Percentiles rank a stretch among this genome's conserved stretches.
Conservation (phyloP, 164 flowering plant species). For the Nymphaea colorata region DNA sequence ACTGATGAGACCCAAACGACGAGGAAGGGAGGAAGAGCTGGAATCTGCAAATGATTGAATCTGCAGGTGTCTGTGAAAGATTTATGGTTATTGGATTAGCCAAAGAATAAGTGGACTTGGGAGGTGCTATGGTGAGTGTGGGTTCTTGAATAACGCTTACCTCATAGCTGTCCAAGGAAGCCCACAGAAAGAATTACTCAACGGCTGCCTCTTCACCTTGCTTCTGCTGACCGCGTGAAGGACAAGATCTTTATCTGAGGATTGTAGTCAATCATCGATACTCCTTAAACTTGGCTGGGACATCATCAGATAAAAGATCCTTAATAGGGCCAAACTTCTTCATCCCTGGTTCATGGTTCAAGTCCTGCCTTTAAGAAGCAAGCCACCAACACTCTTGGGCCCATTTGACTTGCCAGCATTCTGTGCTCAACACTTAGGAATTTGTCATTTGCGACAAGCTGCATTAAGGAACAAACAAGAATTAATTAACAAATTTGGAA, state of each 20-base stretch:
- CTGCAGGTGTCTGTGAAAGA: too few relatives aligned
- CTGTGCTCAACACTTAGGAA: conserved; percentile 20
- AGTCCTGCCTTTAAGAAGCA: conserved; percentile 11
- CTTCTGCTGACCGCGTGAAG: too few relatives aligned
- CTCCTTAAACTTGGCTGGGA: conserved; percentile 18
- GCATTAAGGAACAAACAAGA: neutral
- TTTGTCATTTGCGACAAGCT: conserved; percentile 22
- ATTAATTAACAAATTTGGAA: neutral
- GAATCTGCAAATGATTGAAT: too few relatives aligned
- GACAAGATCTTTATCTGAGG: neutral
- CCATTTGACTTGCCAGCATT: conserved; percentile 10
- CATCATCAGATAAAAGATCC: conserved; percentile 23
- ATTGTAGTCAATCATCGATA: conserved; percentile 2
- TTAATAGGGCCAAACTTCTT: conserved; percentile 24
- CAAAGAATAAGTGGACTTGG: too few relatives aligned
- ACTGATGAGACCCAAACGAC: too few relatives aligned
- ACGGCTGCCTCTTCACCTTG: too few relatives aligned
- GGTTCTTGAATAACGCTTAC: too few relatives aligned
- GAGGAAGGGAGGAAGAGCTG: too few relatives aligned
- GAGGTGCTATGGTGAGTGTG: too few relatives aligned
- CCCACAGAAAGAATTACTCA: too few relatives aligned
- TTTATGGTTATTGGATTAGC: too few relatives aligned
- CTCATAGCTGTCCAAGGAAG: too few relatives aligned
- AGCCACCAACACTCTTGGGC: conserved; percentile 24
- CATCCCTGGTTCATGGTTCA: neutral